Base-by-base conservation (phyloP, 1,284 basidiomycete genomes). In the Takashimella koratensis region DNA sequence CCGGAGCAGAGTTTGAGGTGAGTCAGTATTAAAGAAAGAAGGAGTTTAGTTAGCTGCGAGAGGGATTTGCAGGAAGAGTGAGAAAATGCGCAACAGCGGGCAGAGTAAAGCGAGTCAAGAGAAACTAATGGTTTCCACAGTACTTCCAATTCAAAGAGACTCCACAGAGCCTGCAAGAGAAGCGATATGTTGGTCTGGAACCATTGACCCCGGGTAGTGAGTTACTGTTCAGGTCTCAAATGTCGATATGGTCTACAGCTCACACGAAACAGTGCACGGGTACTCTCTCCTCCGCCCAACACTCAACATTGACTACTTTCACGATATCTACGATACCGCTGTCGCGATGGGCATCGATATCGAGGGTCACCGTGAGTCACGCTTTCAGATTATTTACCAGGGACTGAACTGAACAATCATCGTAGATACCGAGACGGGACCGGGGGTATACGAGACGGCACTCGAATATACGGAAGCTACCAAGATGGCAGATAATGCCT, bases 91-190 rank as follows among this genome's bases (percentile, higher is more conserved):
- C 24, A 36, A 51, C 41, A 36, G 50, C 41, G 50, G 53, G 40
- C 45, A 36, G 8, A n/a, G 23, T 10, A 21, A 51, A 27, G 39
- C 36, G 47, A 42, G 36, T 21, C 6, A 21, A 21, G 5, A 5
- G 43, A 41, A 42, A 43, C 49, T 51, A 12, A 50, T 4, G 3
- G 3, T 36, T 36, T 16, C 16, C 53, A 0, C 58, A 94, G 88
- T 97, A 94, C 77, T 97, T 95, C 75, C 93, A 97, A 77, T 96
- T 92, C 77, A 85, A 87, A 80, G 93, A 96, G 76, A 93, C 88
- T 0, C 81, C 92, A 0, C 77, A 86, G 27, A 83, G 83, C 12
- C 76, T 85, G 1, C 83, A 84, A 8, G 81, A 87, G 60, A 98
- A 98, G 79, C 82, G 82, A 11, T 97, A 88, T 69, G 79, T 78